Evolutionary conservation across 306 rosid species (phyloP).

Genomic region (Cercis canadensis): DNA sequence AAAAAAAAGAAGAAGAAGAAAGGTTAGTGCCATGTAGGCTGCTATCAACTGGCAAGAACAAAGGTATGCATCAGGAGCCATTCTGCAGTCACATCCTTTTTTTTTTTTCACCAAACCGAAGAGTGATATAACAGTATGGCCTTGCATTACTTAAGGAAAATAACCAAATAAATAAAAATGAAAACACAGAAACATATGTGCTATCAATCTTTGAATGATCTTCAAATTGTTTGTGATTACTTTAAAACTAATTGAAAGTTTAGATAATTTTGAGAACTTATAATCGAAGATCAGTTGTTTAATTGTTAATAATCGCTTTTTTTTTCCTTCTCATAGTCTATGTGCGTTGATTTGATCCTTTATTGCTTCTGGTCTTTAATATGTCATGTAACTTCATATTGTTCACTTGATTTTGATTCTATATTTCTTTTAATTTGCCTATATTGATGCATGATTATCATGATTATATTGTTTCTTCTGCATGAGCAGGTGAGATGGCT

Average conservation of each 20-base stretch:
- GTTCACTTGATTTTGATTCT: slow-evolving; percentile 17
- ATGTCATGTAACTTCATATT: slow-evolving; percentile 4
- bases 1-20: too few species aligned
- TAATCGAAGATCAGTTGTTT: not conserved
- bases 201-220: too few species aligned
- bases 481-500: slow-evolving; percentile 91
- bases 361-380: slow-evolving; percentile 21
- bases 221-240: not conserved
- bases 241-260: not conserved
- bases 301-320: not conserved
- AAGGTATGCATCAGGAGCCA: too few species aligned
- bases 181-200: not conserved
- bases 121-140: not conserved
- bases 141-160: not conserved
- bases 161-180: not conserved
- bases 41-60: too few species aligned
- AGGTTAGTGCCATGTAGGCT: too few species aligned
- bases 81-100: not conserved
- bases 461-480: slow-evolving; percentile 28
- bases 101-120: not conserved
- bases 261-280: not conserved
- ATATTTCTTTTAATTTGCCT: not conserved
- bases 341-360: slow-evolving; percentile 13
- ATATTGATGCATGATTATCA: not conserved
- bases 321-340: not conserved